Evolutionary conservation across 352 stramenopile species (phyloP), one percentile per base, ranked within the genome.

Genomic region (Globisporangium spinosum): DNA sequence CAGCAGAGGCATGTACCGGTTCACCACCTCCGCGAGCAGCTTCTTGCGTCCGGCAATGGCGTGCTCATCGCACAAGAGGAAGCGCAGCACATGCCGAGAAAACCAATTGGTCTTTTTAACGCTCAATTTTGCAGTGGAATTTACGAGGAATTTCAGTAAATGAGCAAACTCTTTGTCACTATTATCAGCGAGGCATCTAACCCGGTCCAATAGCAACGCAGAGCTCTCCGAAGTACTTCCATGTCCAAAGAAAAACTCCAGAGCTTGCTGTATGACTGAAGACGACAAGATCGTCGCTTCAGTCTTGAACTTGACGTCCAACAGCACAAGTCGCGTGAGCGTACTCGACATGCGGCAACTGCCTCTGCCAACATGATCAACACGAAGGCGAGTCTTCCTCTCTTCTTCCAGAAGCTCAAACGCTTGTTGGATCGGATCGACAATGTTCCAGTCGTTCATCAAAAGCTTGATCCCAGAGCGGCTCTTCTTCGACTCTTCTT

Each of bases 91-190:
- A 65, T 95, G 87, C 53, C 75, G 75, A 29, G 75, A 53, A 70
- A 95, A 95, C 87, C 87, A 95, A 68, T 89, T 80, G 32, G 82
- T 80, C 63, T 89, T 86, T 69, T 85, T 89, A 53, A 82, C 63
- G 71, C 70, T 90, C 62, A 91, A 77, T 57, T 74, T 77, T 60
- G 62, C 66, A 69, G 70, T 80, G 67, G 71, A 80, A 69, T 79
- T 64, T 68, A 79, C 71, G 62, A 87, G 70, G 40, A 80, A 79
- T 54, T 55, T 67, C 66, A 85, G 63, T 61, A 87, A 62, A 8
- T 82, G 69, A 64, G 60, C 43, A 69, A 72, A 64, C 54, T 69
- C 69, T 61, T 73, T 55, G 64, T 62, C 32, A 70, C 47, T 73
- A 67, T 71, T 67, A 58, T 57, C 57, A 62, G 23, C 56, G 43